Evolutionary conservation across 1,284 basidiomycete species (phyloP).

Genomic region (Somion occarium): DNA sequence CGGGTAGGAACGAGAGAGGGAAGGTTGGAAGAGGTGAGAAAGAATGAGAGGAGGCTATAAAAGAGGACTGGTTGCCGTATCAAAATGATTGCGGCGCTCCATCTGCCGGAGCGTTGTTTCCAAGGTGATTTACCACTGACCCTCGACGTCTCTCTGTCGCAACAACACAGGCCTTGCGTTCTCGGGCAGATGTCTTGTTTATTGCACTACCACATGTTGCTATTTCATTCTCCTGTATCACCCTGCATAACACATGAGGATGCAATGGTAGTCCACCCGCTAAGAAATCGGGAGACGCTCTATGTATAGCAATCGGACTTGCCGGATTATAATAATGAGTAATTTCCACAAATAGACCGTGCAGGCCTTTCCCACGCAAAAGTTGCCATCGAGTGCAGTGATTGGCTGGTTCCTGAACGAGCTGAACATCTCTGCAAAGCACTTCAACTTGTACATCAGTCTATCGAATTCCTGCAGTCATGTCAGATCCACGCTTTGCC

Average conservation of each 20-base stretch:
- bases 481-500: slow-evolving; percentile 86
- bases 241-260: too few species aligned
- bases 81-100: neutral
- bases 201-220: neutral
- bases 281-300: too few species aligned
- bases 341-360: neutral
- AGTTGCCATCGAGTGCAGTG: neutral
- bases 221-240: too few species aligned
- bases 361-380: neutral
- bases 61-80: slow-evolving; percentile 11
- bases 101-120: neutral
- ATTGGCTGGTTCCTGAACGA: neutral
- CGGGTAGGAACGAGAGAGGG: slow-evolving; percentile 31
- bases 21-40: slow-evolving; percentile 20
- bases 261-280: too few species aligned
- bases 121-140: neutral
- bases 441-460: neutral
- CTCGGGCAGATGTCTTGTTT: neutral
- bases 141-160: neutral
- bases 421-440: neutral
- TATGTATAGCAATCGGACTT: too few species aligned
- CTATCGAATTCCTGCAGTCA: slow-evolving; percentile 25
- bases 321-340: too few species aligned
- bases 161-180: neutral
- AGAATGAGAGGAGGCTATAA: slow-evolving; percentile 17